phyloP scores from a whole-genome alignment of 1,139 yeast genomes.

The Kodamaea suecica region DNA sequence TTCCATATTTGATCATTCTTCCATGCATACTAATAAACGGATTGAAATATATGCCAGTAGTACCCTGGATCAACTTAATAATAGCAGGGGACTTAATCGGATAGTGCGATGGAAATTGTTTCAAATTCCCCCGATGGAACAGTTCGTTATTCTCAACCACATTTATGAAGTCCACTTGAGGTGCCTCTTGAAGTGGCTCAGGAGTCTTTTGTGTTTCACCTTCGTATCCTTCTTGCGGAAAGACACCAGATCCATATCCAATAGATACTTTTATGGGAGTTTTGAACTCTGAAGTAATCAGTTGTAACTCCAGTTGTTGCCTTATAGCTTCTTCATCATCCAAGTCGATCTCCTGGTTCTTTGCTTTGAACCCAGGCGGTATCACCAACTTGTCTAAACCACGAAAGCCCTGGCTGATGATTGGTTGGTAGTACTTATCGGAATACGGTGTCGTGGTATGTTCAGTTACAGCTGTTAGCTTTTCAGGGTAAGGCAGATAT shows the following conservation, averaged over 20 bases:
- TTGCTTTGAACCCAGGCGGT: conserved; percentile 24
- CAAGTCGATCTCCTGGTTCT: conserved; percentile 54
- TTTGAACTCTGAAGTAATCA: conserved; percentile 54
- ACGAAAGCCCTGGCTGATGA: conserved; percentile 27
- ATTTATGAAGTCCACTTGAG: conserved; percentile 86
- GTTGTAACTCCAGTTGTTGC: conserved; percentile 36
- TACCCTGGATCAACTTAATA: conserved; percentile 66
- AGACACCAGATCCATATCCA: conserved; percentile 96
- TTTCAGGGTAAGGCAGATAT: neutral
- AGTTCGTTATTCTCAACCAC: conserved; percentile 70
- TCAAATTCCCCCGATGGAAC: conserved; percentile 74
- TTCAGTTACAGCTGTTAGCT: neutral
- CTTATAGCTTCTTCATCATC: conserved; percentile 29
- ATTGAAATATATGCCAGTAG: conserved; percentile 83
- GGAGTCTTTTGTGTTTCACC: conserved; percentile 18
- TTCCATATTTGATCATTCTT: conserved; percentile 78
- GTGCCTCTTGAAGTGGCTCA: conserved; percentile 15
- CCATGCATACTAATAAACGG: conserved; percentile 69
- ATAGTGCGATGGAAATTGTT: conserved; percentile 70
- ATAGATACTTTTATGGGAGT: conserved; percentile 74
- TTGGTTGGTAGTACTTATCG: conserved; percentile 27
- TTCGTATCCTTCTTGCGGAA: conserved; percentile 65
- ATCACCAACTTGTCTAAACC: conserved; percentile 26
- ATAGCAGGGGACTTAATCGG: conserved; percentile 39
- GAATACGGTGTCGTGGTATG: conserved; percentile 21